Conservation (phyloP, 495 filamentous ascomycete species). For the Neurospora pannonica region DNA sequence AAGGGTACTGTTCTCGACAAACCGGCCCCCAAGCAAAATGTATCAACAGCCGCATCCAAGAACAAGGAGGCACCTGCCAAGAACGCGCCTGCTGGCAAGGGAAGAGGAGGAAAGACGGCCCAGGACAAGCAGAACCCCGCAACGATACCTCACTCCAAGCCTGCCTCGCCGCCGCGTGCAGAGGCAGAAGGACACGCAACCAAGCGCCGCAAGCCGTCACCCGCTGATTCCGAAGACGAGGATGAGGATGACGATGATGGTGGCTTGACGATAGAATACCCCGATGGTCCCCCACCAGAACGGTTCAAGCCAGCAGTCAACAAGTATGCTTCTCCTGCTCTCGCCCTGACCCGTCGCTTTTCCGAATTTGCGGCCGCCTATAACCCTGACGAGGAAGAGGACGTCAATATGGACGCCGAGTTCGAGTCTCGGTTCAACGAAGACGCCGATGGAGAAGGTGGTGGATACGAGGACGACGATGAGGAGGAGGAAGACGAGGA, state of each 20-base stretch:
- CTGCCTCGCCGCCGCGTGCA: not conserved
- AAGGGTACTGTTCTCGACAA: constrained; percentile 2
- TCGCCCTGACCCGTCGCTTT: constrained; percentile 29
- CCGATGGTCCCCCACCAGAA: constrained; percentile 23
- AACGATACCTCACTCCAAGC: not conserved
- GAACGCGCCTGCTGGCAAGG: constrained; percentile 17
- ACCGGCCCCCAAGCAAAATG: constrained; percentile 12
- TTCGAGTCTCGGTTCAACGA: constrained; percentile 11
- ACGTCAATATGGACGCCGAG: constrained; percentile 26
- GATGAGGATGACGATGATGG: constrained; percentile 37
- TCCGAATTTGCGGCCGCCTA: constrained; percentile 29
- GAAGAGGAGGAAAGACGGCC: constrained; percentile 9
- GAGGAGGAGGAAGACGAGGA: constrained; percentile 18
- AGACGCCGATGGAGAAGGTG: not conserved
- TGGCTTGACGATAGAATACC: constrained; percentile 37
- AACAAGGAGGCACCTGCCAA: constrained; percentile 15
- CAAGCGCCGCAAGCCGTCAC: constrained; percentile 11
- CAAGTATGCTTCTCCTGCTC: constrained; percentile 26
- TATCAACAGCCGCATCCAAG: constrained; percentile 9
- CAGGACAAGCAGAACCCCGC: constrained; percentile 14
- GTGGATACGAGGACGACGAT: constrained; percentile 10
- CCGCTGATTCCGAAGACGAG: constrained; percentile 26
- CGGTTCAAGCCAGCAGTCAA: constrained; percentile 12
- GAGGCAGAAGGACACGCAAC: not conserved
- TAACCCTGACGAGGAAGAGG: constrained; percentile 26